A percentile compares a stretch with the other conserved stretches of the same genome.
phyloP scores from a whole-genome alignment of 495 filamentous ascomycete species.

The Mycothermus thermophilus region DNA sequence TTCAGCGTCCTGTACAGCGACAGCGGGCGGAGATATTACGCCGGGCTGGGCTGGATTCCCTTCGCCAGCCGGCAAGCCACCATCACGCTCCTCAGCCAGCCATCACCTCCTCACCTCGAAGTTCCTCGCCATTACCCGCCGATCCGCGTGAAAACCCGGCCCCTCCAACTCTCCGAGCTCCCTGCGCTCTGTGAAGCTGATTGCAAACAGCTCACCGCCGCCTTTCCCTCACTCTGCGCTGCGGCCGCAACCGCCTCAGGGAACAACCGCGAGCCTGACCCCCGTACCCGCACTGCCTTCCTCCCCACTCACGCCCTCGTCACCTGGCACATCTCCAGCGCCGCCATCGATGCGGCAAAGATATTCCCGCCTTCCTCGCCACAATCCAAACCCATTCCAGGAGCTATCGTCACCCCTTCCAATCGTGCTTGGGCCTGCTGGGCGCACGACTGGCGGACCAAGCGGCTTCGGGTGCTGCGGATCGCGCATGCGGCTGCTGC shows the following conservation, averaged over 20 bases:
- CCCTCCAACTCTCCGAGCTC: conserved; percentile 35
- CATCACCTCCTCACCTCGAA: not conserved
- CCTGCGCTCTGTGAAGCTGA: conserved; percentile 41
- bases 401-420: too few relatives aligned
- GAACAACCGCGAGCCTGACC: too few relatives aligned
- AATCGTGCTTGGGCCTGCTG: conserved; percentile 57
- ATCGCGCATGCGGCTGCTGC: conserved; percentile 54
- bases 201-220: conserved; percentile 28
- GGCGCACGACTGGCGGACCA: conserved; percentile 31
- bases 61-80: conserved; percentile 57
- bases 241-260: too few relatives aligned
- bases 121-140: conserved; percentile 5
- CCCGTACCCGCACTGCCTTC: too few relatives aligned
- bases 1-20: conserved; percentile 76
- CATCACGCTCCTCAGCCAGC: conserved; percentile 38
- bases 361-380: conserved; percentile 9
- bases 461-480: conserved; percentile 62
- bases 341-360: conserved; percentile 55
- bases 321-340: conserved; percentile 69
- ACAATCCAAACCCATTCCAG: too few relatives aligned
- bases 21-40: conserved; percentile 78
- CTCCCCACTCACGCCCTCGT: conserved; percentile 57
- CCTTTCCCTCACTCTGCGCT: conserved; percentile 9
- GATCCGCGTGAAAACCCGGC: too few relatives aligned
- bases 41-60: conserved; percentile 59